These are phyloP conservation scores for Mucor sp. DNA, from an alignment of 371 early-diverging fungal genomes.

Conservation along the genomic window DNA sequence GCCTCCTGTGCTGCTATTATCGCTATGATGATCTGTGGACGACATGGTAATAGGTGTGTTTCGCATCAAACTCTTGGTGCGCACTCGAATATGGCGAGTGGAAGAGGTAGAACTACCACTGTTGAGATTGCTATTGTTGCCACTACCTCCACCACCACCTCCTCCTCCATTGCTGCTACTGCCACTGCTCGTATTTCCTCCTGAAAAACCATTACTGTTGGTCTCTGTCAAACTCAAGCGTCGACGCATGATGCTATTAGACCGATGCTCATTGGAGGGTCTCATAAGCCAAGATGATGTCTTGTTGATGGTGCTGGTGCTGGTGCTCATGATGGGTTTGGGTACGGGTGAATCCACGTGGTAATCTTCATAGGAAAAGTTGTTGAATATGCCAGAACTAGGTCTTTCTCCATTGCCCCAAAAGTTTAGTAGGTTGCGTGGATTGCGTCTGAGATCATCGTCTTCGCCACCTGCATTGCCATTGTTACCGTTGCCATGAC, in stretches of 20 bases:
- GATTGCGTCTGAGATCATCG: conserved; percentile 43
- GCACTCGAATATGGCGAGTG: conserved; percentile 22
- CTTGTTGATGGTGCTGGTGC: conserved; percentile 14
- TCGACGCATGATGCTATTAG: conserved; percentile 16
- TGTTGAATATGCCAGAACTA: conserved; percentile 23
- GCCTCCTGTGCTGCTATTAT: conserved; percentile 3
- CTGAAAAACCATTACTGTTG: background rate
- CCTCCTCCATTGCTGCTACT: background rate
- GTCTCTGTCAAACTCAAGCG: conserved; percentile 21
- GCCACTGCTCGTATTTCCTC: background rate
- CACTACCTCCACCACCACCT: background rate
- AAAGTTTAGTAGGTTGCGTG: conserved; percentile 41
- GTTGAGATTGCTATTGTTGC: background rate
- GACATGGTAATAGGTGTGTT: conserved; percentile 34
- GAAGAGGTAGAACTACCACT: conserved; percentile 10
- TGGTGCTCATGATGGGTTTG: conserved; percentile 11
- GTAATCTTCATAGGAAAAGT: conserved; percentile 22
- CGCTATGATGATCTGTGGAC: background rate
- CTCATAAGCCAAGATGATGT: conserved; percentile 15
- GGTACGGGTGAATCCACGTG: conserved; percentile 8
- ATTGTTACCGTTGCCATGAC: too few relatives aligned
- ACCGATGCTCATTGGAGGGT: background rate
- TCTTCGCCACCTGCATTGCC: conserved; percentile 44
- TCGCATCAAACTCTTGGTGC: conserved; percentile 45
- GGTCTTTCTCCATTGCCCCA: conserved; percentile 33